phyloP scores from a whole-genome alignment of 1,139 yeast species.

The Kurtzmaniella quercitrusa region DNA sequence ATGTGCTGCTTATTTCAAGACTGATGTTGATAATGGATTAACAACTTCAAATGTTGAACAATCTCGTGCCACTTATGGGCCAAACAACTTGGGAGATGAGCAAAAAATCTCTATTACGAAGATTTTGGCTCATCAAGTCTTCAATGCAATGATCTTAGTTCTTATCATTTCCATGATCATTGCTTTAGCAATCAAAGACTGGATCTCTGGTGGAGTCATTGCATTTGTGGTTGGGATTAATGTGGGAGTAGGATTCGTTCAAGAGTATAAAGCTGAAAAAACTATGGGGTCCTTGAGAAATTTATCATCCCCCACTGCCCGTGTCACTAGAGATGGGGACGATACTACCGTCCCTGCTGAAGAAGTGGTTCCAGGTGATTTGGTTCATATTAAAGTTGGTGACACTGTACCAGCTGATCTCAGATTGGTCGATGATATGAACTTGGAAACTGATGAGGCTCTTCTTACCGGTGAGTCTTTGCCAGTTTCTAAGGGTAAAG shows the following conservation, averaged over 20 bases:
- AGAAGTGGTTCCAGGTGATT: constrained; percentile 49
- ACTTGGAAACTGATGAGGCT: constrained; percentile 48
- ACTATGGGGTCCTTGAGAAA: constrained; percentile 36
- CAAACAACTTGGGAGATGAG: constrained; percentile 27
- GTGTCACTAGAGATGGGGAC: constrained; percentile 38
- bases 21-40: constrained; percentile 44
- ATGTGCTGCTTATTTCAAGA: constrained; percentile 31
- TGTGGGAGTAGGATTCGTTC: constrained; percentile 28
- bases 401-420: constrained; percentile 51
- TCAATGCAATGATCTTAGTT: constrained; percentile 36
- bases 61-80: constrained; percentile 16
- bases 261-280: constrained; percentile 33
- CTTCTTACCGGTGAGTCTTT: constrained; percentile 52
- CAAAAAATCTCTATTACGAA: constrained; percentile 21
- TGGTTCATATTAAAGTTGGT: constrained; percentile 40
- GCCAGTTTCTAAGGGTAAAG: constrained; percentile 31
- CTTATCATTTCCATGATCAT: constrained; percentile 32
- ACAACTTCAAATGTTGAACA: constrained; percentile 25
- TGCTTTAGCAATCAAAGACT: constrained; percentile 29
- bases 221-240: constrained; percentile 29
- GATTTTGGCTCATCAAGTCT: constrained; percentile 38
- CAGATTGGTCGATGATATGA: constrained; percentile 32
- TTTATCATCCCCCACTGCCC: constrained; percentile 30
- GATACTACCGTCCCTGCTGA: constrained; percentile 32
- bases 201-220: constrained; percentile 27